Base-by-base conservation (phyloP, 164 flowering plant genomes). In the Annona cherimola region DNA sequence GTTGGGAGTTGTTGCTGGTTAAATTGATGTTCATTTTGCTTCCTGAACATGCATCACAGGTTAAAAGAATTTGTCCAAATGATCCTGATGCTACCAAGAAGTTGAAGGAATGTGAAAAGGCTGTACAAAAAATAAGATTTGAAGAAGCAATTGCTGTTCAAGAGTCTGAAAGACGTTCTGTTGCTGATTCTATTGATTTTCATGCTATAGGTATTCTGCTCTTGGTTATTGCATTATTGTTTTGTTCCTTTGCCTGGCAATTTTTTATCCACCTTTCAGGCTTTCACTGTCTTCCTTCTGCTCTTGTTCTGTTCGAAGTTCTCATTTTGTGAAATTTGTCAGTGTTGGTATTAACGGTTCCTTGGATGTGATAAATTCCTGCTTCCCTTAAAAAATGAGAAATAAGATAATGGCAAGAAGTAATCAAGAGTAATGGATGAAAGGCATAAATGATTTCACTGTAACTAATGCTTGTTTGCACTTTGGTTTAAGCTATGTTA, bases 41-140 rank as follows among this genome's bases (percentile, higher is more conserved):
- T 39, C 45, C 2, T 35, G 42, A 73, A 69, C 42, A 42, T 69
- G 61, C 46, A 19, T 50, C 76, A 95, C 76, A 95, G 98, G 96
- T 95, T 63, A 93, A 93, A 81, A 91, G 74, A 82, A 63, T 91
- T 66, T 76, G 84, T 79, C 99, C 99, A 61, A 95, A 93, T 85
- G 98, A 95, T 84, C 96, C 94, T 71, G 97, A 95, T 83, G 99
- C 99, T 54, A 59, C 90, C 20, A 93, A 85, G 81, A 95, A 95
- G 82, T 76, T 95, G 82, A 95, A 85, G 84, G 99, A 95, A 81
- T 95, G 99, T 80, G 99, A 95, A 78, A 95, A 91, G 76, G 96
- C 97, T 64, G 99, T 93, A 14, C 87, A 87, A 91, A 95, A 95
- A 82, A 86, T 91, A 40, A 91, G 86, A 80, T 95, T 95, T 80